phyloP scores from a whole-genome alignment of 768 basidiomycete genomes.

The Lepiota venenata region DNA sequence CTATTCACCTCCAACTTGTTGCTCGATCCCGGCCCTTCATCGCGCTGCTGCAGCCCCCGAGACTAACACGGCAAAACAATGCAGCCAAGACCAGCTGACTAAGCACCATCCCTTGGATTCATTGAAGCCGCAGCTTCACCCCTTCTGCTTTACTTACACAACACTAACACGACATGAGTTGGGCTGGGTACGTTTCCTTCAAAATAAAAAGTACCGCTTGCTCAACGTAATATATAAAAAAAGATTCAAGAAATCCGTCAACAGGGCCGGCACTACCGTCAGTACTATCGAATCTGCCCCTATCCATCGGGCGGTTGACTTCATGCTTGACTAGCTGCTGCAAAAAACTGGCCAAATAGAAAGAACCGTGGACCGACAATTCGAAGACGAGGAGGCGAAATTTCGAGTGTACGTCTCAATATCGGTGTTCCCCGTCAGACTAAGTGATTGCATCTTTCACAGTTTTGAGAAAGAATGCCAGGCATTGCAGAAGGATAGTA shows the following conservation, averaged over 20 bases:
- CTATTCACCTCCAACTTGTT: not conserved
- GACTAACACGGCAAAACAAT: not conserved
- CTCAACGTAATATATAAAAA: slow-evolving; percentile 2
- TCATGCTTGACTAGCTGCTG: slow-evolving; percentile 55
- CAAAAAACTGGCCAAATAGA: slow-evolving; percentile 99
- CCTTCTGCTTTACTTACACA: not conserved
- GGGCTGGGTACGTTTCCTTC: slow-evolving; percentile 43
- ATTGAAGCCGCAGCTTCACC: not conserved
- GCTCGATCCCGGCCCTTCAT: slow-evolving; percentile 8
- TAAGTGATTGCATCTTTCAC: slow-evolving; percentile 9
- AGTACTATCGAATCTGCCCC: slow-evolving; percentile 19
- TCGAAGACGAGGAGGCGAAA: slow-evolving; percentile 87
- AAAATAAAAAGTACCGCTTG: not conserved
- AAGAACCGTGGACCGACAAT: slow-evolving; percentile 91
- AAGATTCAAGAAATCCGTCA: slow-evolving; percentile 92
- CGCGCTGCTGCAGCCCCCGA: slow-evolving; percentile 3
- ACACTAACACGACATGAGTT: slow-evolving; percentile 38
- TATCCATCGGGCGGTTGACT: slow-evolving; percentile 11
- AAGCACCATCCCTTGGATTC: not conserved
- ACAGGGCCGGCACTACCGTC: slow-evolving; percentile 88
- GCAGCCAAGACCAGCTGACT: not conserved
- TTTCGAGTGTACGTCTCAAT: slow-evolving; percentile 70
- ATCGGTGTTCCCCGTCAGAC: not conserved
- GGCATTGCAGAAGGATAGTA: slow-evolving; percentile 91
- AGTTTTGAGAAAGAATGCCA: slow-evolving; percentile 98